Conservation (phyloP, 2,329 filamentous ascomycete genomes). For the Cryphonectria japonica region DNA sequence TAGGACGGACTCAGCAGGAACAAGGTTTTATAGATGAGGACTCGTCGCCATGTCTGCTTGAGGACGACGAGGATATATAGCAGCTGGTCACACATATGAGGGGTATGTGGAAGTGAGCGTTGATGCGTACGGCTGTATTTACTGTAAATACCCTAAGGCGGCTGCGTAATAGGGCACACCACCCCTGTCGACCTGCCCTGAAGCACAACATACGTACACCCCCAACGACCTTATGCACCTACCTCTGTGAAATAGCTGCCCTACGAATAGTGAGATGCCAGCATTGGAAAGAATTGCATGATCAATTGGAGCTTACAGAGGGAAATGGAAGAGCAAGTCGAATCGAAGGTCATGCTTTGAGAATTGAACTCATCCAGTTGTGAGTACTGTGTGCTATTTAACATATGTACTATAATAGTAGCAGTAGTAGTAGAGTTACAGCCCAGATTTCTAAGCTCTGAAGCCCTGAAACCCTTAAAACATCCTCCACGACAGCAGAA, state of each 20-base stretch:
- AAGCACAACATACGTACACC: neutral
- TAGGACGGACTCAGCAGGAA: constrained; percentile 23
- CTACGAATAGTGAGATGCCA: neutral
- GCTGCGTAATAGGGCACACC: neutral
- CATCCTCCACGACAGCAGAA: no score
- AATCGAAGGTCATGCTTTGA: no score
- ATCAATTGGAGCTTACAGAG: neutral
- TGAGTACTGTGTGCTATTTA: no score
- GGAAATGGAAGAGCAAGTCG: no score
- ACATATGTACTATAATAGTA: no score
- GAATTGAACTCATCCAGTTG: no score
- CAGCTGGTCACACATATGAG: constrained; percentile 18
- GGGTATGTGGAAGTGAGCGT: neutral
- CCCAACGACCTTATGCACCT: no score
- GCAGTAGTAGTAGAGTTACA: no score
- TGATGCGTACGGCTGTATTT: neutral
- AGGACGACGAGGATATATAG: constrained; percentile 14
- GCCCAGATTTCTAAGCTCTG: no score
- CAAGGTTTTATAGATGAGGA: constrained; percentile 27
- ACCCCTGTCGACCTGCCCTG: neutral
- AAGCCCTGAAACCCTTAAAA: no score
- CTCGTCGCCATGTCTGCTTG: constrained; percentile 28
- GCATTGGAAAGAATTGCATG: neutral
- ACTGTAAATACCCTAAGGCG: neutral
- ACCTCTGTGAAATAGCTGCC: no score